Evolutionary conservation across 306 rosid species (phyloP), one percentile per base, ranked within the genome.

Genomic region (Fragaria iinumae): DNA sequence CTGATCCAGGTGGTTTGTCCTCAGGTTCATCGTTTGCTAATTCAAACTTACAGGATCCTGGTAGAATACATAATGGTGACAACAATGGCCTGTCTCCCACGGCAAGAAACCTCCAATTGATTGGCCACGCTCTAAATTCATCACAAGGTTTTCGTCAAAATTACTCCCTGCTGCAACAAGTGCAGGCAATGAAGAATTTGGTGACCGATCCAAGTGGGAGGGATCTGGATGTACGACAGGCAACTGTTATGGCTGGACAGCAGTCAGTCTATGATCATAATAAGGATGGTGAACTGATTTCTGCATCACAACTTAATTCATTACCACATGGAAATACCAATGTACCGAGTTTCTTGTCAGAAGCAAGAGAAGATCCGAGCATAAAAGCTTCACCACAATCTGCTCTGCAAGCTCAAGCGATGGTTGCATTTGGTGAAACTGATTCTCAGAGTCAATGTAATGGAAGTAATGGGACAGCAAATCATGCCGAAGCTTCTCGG

Each of bases 331-430:
- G 59, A 56, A 75, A 75, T 63, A 29, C 78, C 71, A 82, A 69
- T 67, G 50, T 69, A 73, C 80, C 59, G 48, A 80, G 70, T 75
- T 63, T 68, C 80, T 80, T 78, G 50, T 39, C 83, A 50, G 85
- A 80, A 63, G 77, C 73, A 70, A 80, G 85, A 80, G 88, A 82
- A 77, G 86, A 77, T 84, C 69, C 21, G 18, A 70, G 72, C 20
- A 45, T 67, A n/a, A 80, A 68, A 38, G 39, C 53, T 36, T 67
- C 74, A 48, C 53, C 72, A 41, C 83, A 80, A 49, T 71, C 83
- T 75, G 52, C 64, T 75, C 74, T 48, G 63, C 82, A 69, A 55
- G 81, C 83, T 72, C 78, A 75, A 77, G 88, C 50, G 50, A 43
- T 69, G 66, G 76, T 79, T 64, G 59, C 78, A 25, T 78, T 74